These are phyloP conservation scores for Codiaeum variegatum DNA, from an alignment of 441 rosid species.

Conservation along the genomic window DNA sequence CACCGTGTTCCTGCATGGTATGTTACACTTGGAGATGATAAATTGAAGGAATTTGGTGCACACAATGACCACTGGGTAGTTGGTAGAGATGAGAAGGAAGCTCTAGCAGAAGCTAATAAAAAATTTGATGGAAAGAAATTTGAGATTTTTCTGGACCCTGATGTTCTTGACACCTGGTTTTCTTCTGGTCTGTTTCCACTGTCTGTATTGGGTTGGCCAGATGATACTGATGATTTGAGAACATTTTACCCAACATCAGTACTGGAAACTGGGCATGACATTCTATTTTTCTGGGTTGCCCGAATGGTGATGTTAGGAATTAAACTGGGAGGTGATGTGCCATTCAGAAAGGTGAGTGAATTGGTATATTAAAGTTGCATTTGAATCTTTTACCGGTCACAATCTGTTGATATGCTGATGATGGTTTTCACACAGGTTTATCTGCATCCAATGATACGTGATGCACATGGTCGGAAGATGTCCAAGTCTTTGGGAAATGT, in stretches of 20 bases:
- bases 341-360: slow-evolving; percentile 68
- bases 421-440: slow-evolving; percentile 52
- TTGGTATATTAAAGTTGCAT: slow-evolving; percentile 8
- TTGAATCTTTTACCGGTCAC: neutral
- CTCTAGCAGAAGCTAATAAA: slow-evolving; percentile 48
- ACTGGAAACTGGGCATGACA: slow-evolving; percentile 94
- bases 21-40: slow-evolving; percentile 69
- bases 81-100: slow-evolving; percentile 69
- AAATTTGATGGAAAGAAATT: slow-evolving; percentile 70
- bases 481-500: slow-evolving; percentile 95
- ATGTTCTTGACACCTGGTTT: slow-evolving; percentile 97
- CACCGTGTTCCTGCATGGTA: slow-evolving; percentile 95
- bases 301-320: slow-evolving; percentile 96
- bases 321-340: slow-evolving; percentile 81
- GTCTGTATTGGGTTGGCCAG: slow-evolving; percentile 90
- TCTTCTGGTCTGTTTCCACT: slow-evolving; percentile 86
- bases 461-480: slow-evolving; percentile 98
- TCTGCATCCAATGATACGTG: slow-evolving; percentile 95
- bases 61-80: slow-evolving; percentile 87
- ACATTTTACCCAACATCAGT: slow-evolving; percentile 88
- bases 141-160: slow-evolving; percentile 74
- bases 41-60: slow-evolving; percentile 65
- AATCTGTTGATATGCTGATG: neutral
- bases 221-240: slow-evolving; percentile 74
- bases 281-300: slow-evolving; percentile 96